Conservation (phyloP, 2,329 filamentous ascomycete species). For the Colletotrichum lentis region DNA sequence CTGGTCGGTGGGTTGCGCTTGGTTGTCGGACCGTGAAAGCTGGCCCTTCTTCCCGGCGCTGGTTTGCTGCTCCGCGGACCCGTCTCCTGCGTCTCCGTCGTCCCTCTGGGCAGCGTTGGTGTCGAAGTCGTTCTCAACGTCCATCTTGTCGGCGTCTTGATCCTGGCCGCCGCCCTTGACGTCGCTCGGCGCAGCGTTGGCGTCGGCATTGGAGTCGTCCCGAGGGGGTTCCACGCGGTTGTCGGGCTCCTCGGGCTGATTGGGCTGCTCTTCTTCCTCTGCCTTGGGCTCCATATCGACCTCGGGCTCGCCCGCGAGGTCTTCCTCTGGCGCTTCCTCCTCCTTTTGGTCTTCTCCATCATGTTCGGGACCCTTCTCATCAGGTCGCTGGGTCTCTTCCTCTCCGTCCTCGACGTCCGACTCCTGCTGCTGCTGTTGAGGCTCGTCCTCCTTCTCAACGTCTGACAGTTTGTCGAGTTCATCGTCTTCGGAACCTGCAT, state of each 20-base stretch:
- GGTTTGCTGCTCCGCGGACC: constrained; percentile 69
- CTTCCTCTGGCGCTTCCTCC: constrained; percentile 56
- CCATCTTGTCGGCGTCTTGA: constrained; percentile 68
- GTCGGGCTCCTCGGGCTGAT: constrained; percentile 49
- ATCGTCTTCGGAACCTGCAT: constrained; percentile 63
- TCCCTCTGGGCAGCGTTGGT: constrained; percentile 70
- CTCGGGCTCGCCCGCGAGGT: constrained; percentile 44
- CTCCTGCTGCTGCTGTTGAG: constrained; percentile 53
- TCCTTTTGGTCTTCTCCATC: constrained; percentile 43
- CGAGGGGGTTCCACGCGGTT: constrained; percentile 46
- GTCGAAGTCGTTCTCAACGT: constrained; percentile 69
- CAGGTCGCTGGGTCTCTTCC: constrained; percentile 43
- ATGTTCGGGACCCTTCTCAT: constrained; percentile 47
- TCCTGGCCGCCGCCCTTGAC: constrained; percentile 71
- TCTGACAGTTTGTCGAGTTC: constrained; percentile 67
- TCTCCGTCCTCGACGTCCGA: constrained; percentile 46
- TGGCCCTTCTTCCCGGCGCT: constrained; percentile 70
- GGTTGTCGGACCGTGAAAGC: constrained; percentile 58
- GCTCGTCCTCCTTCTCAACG: constrained; percentile 52
- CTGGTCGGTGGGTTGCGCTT: constrained; percentile 52
- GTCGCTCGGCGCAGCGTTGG: constrained; percentile 69
- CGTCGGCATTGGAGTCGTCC: constrained; percentile 61
- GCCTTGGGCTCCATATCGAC: constrained; percentile 60
- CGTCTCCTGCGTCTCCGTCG: constrained; percentile 71
- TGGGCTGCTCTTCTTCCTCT: constrained; percentile 57